Percentiles rank a stretch among this genome's conserved stretches.
phyloP scores from a whole-genome alignment of 129 eudicot species.

The Rutidosis leptorrhynchoides region DNA sequence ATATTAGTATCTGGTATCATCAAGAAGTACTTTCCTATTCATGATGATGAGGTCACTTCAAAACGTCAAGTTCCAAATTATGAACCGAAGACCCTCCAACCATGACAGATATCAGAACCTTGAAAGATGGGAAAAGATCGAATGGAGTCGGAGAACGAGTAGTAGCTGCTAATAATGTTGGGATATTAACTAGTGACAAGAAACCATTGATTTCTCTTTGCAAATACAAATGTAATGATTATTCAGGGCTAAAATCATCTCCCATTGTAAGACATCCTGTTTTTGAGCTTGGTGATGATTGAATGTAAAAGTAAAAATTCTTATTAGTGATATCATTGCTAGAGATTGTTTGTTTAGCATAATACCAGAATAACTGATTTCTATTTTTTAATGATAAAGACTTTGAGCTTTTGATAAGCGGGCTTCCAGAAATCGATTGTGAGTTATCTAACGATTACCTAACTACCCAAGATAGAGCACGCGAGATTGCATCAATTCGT shows the following conservation, averaged over 20 bases:
- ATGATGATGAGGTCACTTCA: conserved; percentile 56
- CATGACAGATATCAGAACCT: conserved; percentile 17
- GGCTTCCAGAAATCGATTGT: conserved; percentile 59
- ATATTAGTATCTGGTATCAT: conserved; percentile 70
- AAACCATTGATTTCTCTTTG: conserved; percentile 38
- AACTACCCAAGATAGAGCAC: conserved; percentile 53
- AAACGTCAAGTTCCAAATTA: background rate
- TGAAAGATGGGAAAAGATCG: conserved; percentile 13
- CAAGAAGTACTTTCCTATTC: conserved; percentile 52
- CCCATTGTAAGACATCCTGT: conserved; percentile 39
- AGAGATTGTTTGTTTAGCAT: too few species aligned
- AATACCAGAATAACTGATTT: conserved; percentile 1
- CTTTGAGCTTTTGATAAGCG: conserved; percentile 7
- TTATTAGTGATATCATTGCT: too few species aligned
- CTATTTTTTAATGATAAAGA: conserved; percentile 11
- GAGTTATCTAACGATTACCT: conserved; percentile 23
- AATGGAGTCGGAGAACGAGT: conserved; percentile 53
- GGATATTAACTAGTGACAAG: conserved; percentile 38
- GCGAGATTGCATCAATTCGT: conserved; percentile 75
- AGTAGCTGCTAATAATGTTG: conserved; percentile 52
- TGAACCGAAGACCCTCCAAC: conserved; percentile 31
- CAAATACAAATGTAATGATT: conserved; percentile 28
- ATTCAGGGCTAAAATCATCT: conserved; percentile 23
- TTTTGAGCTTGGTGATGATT: conserved; percentile 57
- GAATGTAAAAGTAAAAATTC: conserved; percentile 14